A percentile compares a stretch with the other conserved stretches of the same genome.
Conservation (phyloP, 768 basidiomycete species). For the Tubosaeta sp. region DNA sequence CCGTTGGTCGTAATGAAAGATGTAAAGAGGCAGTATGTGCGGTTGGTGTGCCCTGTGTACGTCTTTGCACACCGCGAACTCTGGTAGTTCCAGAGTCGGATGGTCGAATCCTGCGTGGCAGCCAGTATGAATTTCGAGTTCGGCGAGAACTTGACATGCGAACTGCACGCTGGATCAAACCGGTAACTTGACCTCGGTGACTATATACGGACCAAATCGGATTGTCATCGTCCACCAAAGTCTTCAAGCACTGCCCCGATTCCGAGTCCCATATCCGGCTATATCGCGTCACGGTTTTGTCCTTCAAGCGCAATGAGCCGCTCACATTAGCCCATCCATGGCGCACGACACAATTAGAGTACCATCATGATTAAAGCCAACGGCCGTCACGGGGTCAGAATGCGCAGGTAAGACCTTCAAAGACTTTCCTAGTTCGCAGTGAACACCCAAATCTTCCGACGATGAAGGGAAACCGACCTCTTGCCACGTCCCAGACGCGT, state of each 20-base stretch:
- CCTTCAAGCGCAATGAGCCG: constrained; percentile 5
- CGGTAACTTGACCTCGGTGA: neutral
- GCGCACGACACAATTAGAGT: constrained; percentile 92
- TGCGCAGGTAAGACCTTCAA: constrained; percentile 90
- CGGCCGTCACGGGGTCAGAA: constrained; percentile 94
- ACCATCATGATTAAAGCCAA: constrained; percentile 92
- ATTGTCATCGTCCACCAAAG: constrained; percentile 93
- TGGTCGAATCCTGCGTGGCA: constrained; percentile 90
- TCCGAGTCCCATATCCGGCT: constrained; percentile 98
- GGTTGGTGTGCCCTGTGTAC: constrained; percentile 81
- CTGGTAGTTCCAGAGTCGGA: constrained; percentile 93
- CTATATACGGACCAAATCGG: constrained; percentile 67
- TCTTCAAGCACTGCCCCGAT: constrained; percentile 97
- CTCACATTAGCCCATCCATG: constrained; percentile 96
- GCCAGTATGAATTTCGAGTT: constrained; percentile 88
- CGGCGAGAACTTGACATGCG: constrained; percentile 86
- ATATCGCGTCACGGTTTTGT: constrained; percentile 1
- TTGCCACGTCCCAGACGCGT: constrained; percentile 91
- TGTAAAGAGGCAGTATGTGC: constrained; percentile 75
- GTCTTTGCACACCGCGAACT: constrained; percentile 90
- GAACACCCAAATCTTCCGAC: neutral
- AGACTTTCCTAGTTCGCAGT: constrained; percentile 55
- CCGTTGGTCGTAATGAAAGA: constrained; percentile 57
- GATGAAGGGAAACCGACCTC: constrained; percentile 46
- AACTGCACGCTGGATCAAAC: constrained; percentile 40